Evolutionary conservation across 805 yeast genomes (phyloP), one percentile per base, ranked within the genome.

Genomic region (Saturnispora bothae): DNA sequence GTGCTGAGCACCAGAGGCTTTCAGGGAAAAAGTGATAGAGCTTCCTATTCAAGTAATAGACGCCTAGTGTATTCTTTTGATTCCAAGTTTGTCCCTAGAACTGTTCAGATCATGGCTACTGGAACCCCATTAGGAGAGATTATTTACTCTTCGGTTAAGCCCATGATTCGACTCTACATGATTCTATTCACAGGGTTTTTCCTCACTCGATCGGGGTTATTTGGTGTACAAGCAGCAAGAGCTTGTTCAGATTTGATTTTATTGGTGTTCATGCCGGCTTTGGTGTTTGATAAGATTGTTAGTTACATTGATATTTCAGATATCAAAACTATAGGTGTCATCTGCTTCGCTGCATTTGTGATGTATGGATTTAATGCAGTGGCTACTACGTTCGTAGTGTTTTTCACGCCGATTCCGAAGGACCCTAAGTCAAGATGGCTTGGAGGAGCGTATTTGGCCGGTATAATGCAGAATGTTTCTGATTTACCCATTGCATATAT

Each of bases 401-500:
- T 44, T 10, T 39, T 54, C 14, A 53, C 61, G 1, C 73, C 73
- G 2, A 61, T 76, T 10, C 89, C 92, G 1, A 73, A 66, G 46
- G 29, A 36, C 20, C 43, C 48, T 16, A 40, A 46, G 3, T 28
- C 45, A n/a, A 58, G 69, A 36, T 81, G 88, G 88, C 58, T 68
- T 19, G 85, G 85, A 26, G 86, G 88, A 0, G 69, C 78, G 9
- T 43, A 80, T 12, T 69, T 78, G 5, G 85, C 80, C 1, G 84
- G 85, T 3, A 61, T 78, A 46, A 71, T 81, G 57, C 84, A 84
- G 25, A 81, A 81, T 53, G 80, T 80, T 33, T 71, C 82, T 23
- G 92, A 81, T 52, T 63, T 81, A 34, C 92, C 92, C 1, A 79
- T 81, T 46, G 88, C 89, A 0, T 80, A 78, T 50, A 49, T 81